A percentile compares a stretch with the other conserved stretches of the same genome.
Conservation (phyloP, 2,329 filamentous ascomycete genomes). For the Colletotrichum trifolii region DNA sequence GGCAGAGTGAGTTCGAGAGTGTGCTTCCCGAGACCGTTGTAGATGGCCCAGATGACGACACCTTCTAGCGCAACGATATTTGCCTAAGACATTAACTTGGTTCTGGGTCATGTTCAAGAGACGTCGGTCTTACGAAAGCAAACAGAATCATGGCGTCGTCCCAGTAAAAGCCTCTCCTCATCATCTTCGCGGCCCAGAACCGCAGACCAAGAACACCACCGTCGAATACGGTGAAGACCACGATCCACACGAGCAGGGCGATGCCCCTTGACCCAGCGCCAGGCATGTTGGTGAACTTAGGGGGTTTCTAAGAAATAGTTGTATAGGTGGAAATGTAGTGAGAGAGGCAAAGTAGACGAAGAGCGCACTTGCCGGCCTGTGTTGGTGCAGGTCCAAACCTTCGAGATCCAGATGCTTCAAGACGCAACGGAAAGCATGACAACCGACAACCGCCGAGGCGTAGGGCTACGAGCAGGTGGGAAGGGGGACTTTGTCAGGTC, state of each 20-base stretch:
- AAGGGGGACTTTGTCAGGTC: conserved; percentile 17
- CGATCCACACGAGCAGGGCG: conserved; percentile 27
- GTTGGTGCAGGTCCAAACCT: conserved; percentile 10
- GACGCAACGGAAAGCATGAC: not conserved
- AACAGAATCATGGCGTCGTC: conserved; percentile 40
- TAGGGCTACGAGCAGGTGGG: not conserved
- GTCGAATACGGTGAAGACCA: conserved; percentile 38
- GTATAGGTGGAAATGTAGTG: not conserved
- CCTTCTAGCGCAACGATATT: conserved; percentile 34
- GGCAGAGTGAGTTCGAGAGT: conserved; percentile 30
- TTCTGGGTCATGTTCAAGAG: not conserved
- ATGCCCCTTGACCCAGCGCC: conserved; percentile 30
- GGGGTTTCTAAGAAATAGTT: not conserved
- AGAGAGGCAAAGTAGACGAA: not conserved
- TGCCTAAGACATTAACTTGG: conserved; percentile 26
- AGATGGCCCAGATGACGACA: conserved; percentile 39
- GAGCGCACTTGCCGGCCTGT: conserved; percentile 1
- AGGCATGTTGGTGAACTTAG: conserved; percentile 17
- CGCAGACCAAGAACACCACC: conserved; percentile 37
- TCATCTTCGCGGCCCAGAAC: conserved; percentile 38
- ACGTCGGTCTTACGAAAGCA: conserved; percentile 38
- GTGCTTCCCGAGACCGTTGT: conserved; percentile 41
- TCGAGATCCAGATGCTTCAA: not conserved
- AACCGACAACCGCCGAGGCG: conserved; percentile 14
- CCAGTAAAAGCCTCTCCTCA: conserved; percentile 37